phyloP scores from a whole-genome alignment of 768 basidiomycete species.

The Dentipellis fragilis region DNA sequence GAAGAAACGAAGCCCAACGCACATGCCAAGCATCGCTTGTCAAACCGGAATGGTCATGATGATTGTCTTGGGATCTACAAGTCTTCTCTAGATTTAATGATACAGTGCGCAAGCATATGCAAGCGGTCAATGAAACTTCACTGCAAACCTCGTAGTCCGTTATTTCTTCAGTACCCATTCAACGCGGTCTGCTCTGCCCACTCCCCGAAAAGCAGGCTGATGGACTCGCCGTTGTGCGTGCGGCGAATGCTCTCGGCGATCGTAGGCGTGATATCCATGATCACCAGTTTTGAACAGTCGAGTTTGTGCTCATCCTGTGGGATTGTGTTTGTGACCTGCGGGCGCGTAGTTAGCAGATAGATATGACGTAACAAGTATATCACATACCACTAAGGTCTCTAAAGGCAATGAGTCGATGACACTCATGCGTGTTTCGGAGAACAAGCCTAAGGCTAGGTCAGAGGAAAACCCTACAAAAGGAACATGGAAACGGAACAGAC shows the following conservation, averaged over 20 bases:
- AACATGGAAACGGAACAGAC: constrained; percentile 29
- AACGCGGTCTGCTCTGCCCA: constrained; percentile 44
- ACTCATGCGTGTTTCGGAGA: constrained; percentile 67
- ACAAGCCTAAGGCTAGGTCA: constrained; percentile 42
- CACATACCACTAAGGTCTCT: constrained; percentile 74
- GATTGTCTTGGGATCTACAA: neutral
- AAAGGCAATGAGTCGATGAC: constrained; percentile 65
- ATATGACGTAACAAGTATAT: neutral
- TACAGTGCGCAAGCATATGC: neutral
- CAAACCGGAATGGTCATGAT: no score
- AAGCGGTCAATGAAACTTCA: neutral
- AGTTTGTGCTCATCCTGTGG: constrained; percentile 66
- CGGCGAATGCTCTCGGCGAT: constrained; percentile 94
- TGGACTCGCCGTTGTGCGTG: constrained; percentile 90
- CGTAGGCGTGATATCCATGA: constrained; percentile 84
- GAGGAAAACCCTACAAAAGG: neutral
- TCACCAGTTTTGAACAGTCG: constrained; percentile 66
- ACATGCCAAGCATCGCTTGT: no score
- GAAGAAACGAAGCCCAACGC: no score
- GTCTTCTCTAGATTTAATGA: neutral
- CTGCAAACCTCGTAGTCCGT: neutral
- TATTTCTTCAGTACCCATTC: constrained; percentile 10
- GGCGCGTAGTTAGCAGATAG: neutral
- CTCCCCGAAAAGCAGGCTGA: constrained; percentile 79
- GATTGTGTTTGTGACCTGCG: constrained; percentile 88